A percentile compares a stretch with the other conserved stretches of the same genome.
These are phyloP conservation scores for Coemansia reversa DNA, from an alignment of 192 early-diverging fungal species.

Conservation along the genomic window DNA sequence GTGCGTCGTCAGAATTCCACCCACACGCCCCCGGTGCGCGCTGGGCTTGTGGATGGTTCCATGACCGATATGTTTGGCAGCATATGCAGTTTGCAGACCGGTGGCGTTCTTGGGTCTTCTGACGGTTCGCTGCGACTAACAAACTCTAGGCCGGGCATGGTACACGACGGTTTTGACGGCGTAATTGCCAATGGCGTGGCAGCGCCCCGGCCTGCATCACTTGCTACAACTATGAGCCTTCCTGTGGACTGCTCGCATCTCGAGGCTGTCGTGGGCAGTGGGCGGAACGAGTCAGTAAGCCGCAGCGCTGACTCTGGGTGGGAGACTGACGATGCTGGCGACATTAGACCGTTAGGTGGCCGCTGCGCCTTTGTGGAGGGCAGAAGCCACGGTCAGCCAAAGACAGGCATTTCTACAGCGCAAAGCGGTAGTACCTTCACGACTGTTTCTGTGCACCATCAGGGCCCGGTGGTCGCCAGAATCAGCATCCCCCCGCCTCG, in stretches of 20 bases:
- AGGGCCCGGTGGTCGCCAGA: constrained; percentile 8
- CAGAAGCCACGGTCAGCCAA: not conserved
- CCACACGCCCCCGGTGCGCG: not conserved
- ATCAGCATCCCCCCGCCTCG: constrained; percentile 33
- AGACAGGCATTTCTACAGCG: not conserved
- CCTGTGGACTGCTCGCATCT: not conserved
- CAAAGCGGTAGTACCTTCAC: not conserved
- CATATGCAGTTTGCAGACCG: constrained; percentile 11
- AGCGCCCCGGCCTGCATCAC: constrained; percentile 26
- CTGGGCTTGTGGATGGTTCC: not conserved
- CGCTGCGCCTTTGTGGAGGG: not conserved
- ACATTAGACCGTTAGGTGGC: not conserved
- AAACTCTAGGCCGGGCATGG: constrained; percentile 7
- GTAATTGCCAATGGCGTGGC: constrained; percentile 5
- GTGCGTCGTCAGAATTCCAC: constrained; percentile 15
- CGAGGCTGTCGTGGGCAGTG: not conserved
- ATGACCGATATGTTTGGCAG: constrained; percentile 17
- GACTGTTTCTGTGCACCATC: not conserved
- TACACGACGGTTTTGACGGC: constrained; percentile 47
- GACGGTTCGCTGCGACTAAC: constrained; percentile 33
- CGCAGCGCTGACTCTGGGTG: constrained; percentile 41
- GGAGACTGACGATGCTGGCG: constrained; percentile 48
- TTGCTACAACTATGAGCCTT: constrained; percentile 30
- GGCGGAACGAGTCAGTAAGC: constrained; percentile 1
- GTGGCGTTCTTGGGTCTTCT: constrained; percentile 33